phyloP scores from a whole-genome alignment of 345 rosid species.

The Lepidium sativum region DNA sequence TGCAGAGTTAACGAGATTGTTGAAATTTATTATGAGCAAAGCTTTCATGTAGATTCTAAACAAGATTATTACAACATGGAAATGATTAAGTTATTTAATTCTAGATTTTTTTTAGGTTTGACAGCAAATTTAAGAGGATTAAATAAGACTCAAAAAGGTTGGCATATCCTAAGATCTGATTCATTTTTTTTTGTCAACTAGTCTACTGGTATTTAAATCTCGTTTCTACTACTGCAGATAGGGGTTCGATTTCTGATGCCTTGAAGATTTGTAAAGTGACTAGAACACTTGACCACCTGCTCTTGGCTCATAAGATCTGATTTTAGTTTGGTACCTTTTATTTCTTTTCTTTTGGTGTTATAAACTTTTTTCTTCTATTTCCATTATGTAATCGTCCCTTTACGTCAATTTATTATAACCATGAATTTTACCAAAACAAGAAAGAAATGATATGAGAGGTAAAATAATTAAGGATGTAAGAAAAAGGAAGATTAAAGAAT shows the following conservation, averaged over 20 bases:
- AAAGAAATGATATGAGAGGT: background rate
- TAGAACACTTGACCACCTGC: too few species aligned
- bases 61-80: constrained; percentile 9
- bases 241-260: too few species aligned
- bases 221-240: too few species aligned
- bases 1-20: constrained; percentile 12
- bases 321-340: background rate
- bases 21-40: background rate
- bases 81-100: background rate
- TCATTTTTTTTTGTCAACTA: too few species aligned
- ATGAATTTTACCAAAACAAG: background rate
- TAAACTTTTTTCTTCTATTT: background rate
- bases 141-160: constrained; percentile 12
- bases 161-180: constrained; percentile 7
- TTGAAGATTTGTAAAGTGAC: too few species aligned
- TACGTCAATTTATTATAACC: background rate
- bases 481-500: background rate
- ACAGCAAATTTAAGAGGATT: constrained; percentile 9
- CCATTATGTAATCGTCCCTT: background rate
- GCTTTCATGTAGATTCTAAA: constrained; percentile 2
- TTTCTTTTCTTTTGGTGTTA: too few species aligned
- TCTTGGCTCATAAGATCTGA: background rate
- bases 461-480: background rate
- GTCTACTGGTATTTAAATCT: too few species aligned
- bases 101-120: background rate